Base-by-base conservation (phyloP, 768 basidiomycete genomes). In the Suillus americanus region DNA sequence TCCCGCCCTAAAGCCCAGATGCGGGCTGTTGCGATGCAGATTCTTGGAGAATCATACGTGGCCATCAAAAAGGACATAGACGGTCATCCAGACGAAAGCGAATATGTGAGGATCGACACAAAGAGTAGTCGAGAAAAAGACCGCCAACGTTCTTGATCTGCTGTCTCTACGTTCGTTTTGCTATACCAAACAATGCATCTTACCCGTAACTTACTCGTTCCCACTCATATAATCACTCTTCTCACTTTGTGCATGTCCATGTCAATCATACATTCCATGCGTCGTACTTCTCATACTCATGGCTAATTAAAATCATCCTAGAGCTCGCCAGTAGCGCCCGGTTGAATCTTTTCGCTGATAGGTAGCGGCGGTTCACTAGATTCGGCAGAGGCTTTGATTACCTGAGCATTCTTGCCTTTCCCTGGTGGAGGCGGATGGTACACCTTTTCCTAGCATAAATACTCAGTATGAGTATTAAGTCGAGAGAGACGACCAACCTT, bases 391-490 rank as follows among this genome's bases (percentile, higher is more conserved):
- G 12, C 56, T 62, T 14, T 20, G n/a, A 18, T 62, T 3, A 16
- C 54, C 30, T 70, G 69, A 8, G 62, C 62, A 56, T 86, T 87
- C 75, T 83, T 91, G 48, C 89, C 91, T 68, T 88, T 93, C 1
- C 90, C 91, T 0, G 90, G 90, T 2, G 91, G 92, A 9, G 91
- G 92, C 4, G 92, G 92, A 70, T 90, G 89, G 79, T 92, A 94
- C 9, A 89, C 87, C 74, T 92, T 92, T 62, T 87, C 88, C 91
- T 92, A 64, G 0, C 67, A 13, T 8, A 45, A 54, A 23, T 45
- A 14, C 56, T 67, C 5, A 71, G 48, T 25, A 6, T 33, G 10
- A 12, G 41, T 3, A 46, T 13, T 56, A 9, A 59, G 23, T 51
- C 5, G 35, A 28, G 2, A 40, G 8, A 62, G 2, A 56, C 25